These are phyloP conservation scores for Lentinus tigrinus DNA, from an alignment of 768 basidiomycete species.

Conservation along the genomic window DNA sequence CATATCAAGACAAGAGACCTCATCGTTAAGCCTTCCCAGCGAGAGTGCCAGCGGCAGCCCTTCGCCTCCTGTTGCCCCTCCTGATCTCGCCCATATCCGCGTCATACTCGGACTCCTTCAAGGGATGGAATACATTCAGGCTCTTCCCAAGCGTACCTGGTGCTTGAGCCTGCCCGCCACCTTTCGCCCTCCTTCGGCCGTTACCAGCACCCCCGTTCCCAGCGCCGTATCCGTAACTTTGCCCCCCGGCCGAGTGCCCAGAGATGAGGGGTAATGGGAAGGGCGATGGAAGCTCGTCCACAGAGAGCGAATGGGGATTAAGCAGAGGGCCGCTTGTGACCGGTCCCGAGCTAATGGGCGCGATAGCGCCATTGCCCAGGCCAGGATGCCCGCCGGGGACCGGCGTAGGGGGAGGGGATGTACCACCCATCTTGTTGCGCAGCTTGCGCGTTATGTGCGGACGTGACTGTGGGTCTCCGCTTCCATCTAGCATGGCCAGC, in stretches of 20 bases:
- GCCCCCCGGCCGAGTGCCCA: constrained; percentile 39
- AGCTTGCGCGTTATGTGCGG: constrained; percentile 83
- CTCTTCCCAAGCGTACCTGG: constrained; percentile 77
- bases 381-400: constrained; percentile 35
- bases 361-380: constrained; percentile 33
- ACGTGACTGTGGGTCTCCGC: constrained; percentile 73
- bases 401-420: constrained; percentile 77
- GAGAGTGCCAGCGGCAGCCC: constrained; percentile 34
- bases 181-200: constrained; percentile 37
- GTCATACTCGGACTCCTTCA: constrained; percentile 73
- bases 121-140: constrained; percentile 48
- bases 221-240: constrained; percentile 19
- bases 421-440: constrained; percentile 70
- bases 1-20: background rate
- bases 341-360: constrained; percentile 46
- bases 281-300: constrained; percentile 84
- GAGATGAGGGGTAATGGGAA: constrained; percentile 75
- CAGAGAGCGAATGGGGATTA: constrained; percentile 82
- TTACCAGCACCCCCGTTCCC: constrained; percentile 18
- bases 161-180: constrained; percentile 52
- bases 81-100: constrained; percentile 77
- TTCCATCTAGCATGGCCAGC: constrained; percentile 49
- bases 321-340: constrained; percentile 68
- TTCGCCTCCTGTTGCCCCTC: constrained; percentile 65
- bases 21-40: constrained; percentile 17